Evolutionary conservation across 1,284 basidiomycete species (phyloP).

Genomic region (Puccinia brachypodii): DNA sequence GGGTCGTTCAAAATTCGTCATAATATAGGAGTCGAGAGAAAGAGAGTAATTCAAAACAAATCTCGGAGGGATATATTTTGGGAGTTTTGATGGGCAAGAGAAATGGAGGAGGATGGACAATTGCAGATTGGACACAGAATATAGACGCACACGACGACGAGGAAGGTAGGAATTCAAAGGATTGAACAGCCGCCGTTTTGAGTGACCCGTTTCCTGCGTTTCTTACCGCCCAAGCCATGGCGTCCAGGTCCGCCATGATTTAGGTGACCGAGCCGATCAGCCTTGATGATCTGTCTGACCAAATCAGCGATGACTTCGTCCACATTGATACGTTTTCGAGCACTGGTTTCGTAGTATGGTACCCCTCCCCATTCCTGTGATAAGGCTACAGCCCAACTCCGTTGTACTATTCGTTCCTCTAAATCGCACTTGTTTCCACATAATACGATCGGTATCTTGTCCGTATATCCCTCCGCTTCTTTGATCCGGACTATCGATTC

Average conservation of each 20-base stretch:
- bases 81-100: neutral
- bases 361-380: conserved; percentile 67
- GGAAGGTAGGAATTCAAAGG: neutral
- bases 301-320: conserved; percentile 75
- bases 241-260: conserved; percentile 11
- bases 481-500: conserved; percentile 78
- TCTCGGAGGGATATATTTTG: no score
- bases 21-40: no score
- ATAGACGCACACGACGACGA: neutral
- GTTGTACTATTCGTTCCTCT: conserved; percentile 75
- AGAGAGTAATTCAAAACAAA: no score
- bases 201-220: conserved; percentile 30
- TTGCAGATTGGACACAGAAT: neutral
- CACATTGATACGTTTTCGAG: conserved; percentile 77
- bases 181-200: conserved; percentile 41
- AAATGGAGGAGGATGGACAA: neutral
- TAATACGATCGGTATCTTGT: conserved; percentile 69
- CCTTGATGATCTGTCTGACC: conserved; percentile 66
- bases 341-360: conserved; percentile 80
- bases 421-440: conserved; percentile 87
- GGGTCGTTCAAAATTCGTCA: no score
- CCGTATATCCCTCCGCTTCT: conserved; percentile 55
- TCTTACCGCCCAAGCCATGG: conserved; percentile 30
- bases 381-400: conserved; percentile 67
- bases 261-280: conserved; percentile 40